A percentile compares a stretch with the other conserved stretches of the same genome.
Conservation (phyloP, 257 asterid genomes). For the Marsdenia floribunda region DNA sequence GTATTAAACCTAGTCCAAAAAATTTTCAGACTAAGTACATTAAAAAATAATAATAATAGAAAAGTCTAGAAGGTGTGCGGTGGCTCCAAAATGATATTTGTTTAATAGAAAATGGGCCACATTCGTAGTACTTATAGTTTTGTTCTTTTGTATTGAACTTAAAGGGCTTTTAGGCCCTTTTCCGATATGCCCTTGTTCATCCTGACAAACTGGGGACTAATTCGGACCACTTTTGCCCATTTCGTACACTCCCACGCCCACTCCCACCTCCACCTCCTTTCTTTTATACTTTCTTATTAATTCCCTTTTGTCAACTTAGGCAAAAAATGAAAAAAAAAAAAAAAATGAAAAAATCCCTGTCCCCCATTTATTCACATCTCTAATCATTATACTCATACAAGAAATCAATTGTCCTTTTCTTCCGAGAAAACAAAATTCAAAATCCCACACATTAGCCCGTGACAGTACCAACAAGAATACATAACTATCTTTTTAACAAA, state of each 20-base stretch:
- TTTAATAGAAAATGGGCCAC: slow-evolving; percentile 9
- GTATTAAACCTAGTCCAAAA: no score
- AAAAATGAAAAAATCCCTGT: no score
- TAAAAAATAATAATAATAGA: no score
- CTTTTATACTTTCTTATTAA: neutral
- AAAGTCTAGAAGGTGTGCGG: no score
- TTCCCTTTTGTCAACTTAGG: neutral
- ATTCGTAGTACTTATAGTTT: neutral
- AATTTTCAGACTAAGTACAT: no score
- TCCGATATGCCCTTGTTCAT: neutral
- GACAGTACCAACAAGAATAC: neutral
- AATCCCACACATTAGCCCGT: slow-evolving; percentile 7
- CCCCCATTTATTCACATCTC: neutral
- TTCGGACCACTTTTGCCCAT: slow-evolving; percentile 7
- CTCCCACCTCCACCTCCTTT: neutral
- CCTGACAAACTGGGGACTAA: neutral
- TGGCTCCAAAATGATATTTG: slow-evolving; percentile 7
- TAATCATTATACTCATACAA: neutral
- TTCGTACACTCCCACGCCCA: no score
- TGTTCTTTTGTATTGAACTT: slow-evolving; percentile 12
- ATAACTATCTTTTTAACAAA: no score
- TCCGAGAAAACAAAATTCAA: neutral
- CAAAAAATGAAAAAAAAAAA: no score
- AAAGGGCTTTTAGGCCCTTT: slow-evolving; percentile 3
- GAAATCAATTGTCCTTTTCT: neutral